phyloP scores from a whole-genome alignment of 306 rosid species.

The Rubus idaeus region DNA sequence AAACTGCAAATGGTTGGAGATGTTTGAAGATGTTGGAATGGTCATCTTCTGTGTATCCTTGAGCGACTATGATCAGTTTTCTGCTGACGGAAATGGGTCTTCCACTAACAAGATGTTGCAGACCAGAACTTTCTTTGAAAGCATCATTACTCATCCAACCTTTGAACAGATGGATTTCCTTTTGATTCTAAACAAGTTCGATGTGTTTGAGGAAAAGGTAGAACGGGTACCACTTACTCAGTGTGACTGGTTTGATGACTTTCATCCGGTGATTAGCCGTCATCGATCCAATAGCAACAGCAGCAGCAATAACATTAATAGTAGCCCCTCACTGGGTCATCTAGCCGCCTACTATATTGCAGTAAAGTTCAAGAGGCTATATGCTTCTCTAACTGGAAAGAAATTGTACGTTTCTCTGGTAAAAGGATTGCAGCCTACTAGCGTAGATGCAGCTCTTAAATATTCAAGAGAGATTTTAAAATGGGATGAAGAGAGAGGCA shows the following conservation, averaged over 20 bases:
- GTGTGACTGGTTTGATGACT: slow-evolving; percentile 88
- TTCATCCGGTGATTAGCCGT: slow-evolving; percentile 68
- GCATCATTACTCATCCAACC: slow-evolving; percentile 83
- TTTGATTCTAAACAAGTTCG: slow-evolving; percentile 78
- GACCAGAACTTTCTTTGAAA: slow-evolving; percentile 74
- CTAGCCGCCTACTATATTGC: slow-evolving; percentile 72
- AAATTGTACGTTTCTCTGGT: slow-evolving; percentile 77
- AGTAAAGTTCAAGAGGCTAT: slow-evolving; percentile 88
- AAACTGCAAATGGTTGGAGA: slow-evolving; percentile 98
- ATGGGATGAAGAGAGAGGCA: slow-evolving; percentile 85
- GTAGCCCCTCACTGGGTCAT: slow-evolving; percentile 67
- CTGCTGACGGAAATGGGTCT: slow-evolving; percentile 63
- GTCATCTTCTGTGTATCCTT: slow-evolving; percentile 85
- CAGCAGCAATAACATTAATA: slow-evolving; percentile 58
- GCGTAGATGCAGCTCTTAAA: slow-evolving; percentile 80
- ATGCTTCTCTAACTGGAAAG: slow-evolving; percentile 67
- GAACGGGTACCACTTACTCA: slow-evolving; percentile 61
- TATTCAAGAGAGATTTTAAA: slow-evolving; percentile 83
- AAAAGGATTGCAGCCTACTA: slow-evolving; percentile 71
- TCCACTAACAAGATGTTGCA: slow-evolving; percentile 71
- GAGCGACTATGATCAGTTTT: slow-evolving; percentile 81
- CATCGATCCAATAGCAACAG: slow-evolving; percentile 45
- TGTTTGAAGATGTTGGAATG: slow-evolving; percentile 96
- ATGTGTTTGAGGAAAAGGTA: slow-evolving; percentile 73
- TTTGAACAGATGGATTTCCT: slow-evolving; percentile 89